phyloP scores from a whole-genome alignment of 257 asterid genomes.

The Coffea eugenioides region DNA sequence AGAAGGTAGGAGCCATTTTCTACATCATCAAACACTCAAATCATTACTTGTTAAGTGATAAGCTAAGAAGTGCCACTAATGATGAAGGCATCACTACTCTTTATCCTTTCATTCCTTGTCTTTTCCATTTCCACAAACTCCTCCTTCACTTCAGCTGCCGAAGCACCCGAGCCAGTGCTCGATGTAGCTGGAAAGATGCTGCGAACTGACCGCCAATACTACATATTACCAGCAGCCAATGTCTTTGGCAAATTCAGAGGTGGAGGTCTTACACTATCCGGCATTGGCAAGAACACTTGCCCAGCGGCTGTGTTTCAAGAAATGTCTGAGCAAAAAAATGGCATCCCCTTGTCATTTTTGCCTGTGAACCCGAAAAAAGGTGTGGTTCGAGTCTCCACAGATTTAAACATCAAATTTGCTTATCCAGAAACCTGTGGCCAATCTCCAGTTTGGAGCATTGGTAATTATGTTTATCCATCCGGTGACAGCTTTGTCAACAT shows the following conservation, averaged over 20 bases:
- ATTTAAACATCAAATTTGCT: constrained; percentile 11
- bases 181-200: constrained; percentile 13
- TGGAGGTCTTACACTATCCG: constrained; percentile 2
- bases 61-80: too few species aligned
- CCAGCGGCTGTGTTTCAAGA: background rate
- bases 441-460: too few species aligned
- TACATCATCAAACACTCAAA: too few species aligned
- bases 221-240: constrained; percentile 6
- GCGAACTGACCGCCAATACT: background rate
- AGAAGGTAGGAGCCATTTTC: too few species aligned
- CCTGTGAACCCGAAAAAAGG: background rate
- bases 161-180: background rate
- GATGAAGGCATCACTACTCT: background rate
- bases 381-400: background rate
- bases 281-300: constrained; percentile 5
- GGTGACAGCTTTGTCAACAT: too few species aligned
- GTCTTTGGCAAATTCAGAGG: background rate
- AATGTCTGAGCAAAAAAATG: background rate
- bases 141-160: constrained; percentile 14
- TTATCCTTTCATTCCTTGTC: background rate
- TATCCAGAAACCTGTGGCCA: too few species aligned
- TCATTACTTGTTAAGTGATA: too few species aligned
- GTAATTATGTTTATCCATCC: too few species aligned
- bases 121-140: constrained; percentile 3
- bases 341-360: background rate